These are phyloP conservation scores for Trichoderma sp. DNA, from an alignment of 2,329 filamentous ascomycete species.

Conservation along the genomic window DNA sequence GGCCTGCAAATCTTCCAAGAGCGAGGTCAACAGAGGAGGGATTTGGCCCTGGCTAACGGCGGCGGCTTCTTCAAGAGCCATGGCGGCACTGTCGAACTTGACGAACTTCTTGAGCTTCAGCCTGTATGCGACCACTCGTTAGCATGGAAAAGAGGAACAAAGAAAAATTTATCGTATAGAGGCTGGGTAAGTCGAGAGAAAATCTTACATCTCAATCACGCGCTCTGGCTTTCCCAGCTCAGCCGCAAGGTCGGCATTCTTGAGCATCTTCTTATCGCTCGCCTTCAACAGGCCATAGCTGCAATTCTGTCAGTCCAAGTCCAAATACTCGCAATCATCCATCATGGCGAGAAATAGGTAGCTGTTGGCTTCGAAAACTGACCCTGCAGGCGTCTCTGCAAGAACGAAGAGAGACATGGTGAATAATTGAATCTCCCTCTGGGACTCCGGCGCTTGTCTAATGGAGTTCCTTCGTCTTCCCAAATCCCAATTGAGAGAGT, in stretches of 20 bases:
- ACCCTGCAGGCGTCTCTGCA: constrained; percentile 85
- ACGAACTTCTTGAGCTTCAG: constrained; percentile 95
- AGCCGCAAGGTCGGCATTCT: constrained; percentile 75
- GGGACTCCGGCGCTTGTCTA: constrained; percentile 36
- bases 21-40: constrained; percentile 76
- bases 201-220: constrained; percentile 76
- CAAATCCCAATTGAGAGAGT: constrained; percentile 40
- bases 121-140: constrained; percentile 45
- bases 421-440: constrained; percentile 38
- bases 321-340: neutral
- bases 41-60: constrained; percentile 92
- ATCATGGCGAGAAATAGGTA: constrained; percentile 1
- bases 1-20: constrained; percentile 89
- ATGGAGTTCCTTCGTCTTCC: constrained; percentile 40
- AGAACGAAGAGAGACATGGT: constrained; percentile 90
- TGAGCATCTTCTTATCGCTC: constrained; percentile 96
- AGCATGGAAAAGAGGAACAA: constrained; percentile 3
- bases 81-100: constrained; percentile 93
- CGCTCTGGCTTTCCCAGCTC: constrained; percentile 80
- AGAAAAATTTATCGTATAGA: constrained; percentile 17
- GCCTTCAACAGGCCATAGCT: constrained; percentile 99
- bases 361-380: constrained; percentile 39
- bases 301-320: constrained; percentile 36
- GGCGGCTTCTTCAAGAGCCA: constrained; percentile 86
- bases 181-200: constrained; percentile 30